Evolutionary conservation across 495 filamentous ascomycete species (phyloP), one percentile per base, ranked within the genome.

Genomic region (Tetracladium setigerum): DNA sequence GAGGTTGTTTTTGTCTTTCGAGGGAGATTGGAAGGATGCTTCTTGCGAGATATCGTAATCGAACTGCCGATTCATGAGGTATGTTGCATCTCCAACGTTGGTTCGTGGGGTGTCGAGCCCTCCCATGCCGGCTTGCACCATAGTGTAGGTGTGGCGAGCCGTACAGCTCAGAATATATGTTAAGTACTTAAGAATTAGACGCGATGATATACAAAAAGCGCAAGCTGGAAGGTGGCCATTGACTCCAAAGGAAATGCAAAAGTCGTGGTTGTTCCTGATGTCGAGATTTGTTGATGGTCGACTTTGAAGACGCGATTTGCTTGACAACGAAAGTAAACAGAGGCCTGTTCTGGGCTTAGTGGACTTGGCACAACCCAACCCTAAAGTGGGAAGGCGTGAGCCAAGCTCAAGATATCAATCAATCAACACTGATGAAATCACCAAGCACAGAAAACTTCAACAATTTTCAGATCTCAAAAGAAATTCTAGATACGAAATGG

Each of bases 21-120:
- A 79, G 4, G 92, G 92, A 1, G 88, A 91, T 38, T 82, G 77
- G 49, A 96, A 94, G 4, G 90, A 92, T 33, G 86, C 76, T 58
- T 89, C 86, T 31, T 84, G 80, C 30, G 87, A 89, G 33, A 85
- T 77, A 58, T 90, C 84, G 46, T 91, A 77, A 47, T 88, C 82
- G 14, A 55, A 45, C 48, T 78, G 77, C 34, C 77, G 64, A 37
- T 70, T 73, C 43, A 77, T 82, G 46, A 91, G 69, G 62, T 79
- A 87, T 53, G 86, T 91, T 67, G 76, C 78, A 75, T 94, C 84
- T 52, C 83, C 86, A 35, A 80, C 60, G 63, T 88, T 83, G 48
- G 84, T 89, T 55, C 82, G 77, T 56, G 86, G 87, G 46, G 86
- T 87, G 66, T 87, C 84, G 64, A 91, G 78, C 52, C 79, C 82